phyloP scores from a whole-genome alignment of 2,329 filamentous ascomycete species.

The Exophiala bonariae region DNA sequence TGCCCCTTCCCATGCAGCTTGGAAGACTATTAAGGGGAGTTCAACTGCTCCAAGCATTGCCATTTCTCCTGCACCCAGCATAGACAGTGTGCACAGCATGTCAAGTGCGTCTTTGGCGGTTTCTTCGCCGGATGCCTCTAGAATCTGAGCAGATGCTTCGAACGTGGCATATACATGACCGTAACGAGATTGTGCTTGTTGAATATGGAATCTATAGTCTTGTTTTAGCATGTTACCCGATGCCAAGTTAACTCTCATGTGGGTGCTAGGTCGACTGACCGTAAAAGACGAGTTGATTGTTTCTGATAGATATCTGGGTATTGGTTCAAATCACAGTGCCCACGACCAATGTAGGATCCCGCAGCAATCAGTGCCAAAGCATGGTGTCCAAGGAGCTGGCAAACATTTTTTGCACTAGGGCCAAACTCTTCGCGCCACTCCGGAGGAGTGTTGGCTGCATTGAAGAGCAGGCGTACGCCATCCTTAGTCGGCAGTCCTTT shows the following conservation, averaged over 20 bases:
- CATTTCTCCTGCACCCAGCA: too few relatives aligned
- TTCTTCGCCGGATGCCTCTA: slow-evolving; percentile 24
- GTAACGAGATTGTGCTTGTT: slow-evolving; percentile 33
- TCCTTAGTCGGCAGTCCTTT: not conserved
- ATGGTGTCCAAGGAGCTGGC: not conserved
- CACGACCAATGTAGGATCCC: not conserved
- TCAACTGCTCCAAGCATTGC: slow-evolving; percentile 22
- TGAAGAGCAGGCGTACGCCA: not conserved
- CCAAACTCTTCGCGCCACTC: not conserved
- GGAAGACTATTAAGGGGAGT: slow-evolving; percentile 30
- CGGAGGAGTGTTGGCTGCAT: not conserved
- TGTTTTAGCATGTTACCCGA: too few relatives aligned
- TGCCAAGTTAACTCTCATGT: too few relatives aligned
- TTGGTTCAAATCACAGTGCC: not conserved
- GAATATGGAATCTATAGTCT: slow-evolving; percentile 24
- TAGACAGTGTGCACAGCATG: slow-evolving; percentile 31
- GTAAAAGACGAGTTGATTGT: too few relatives aligned
- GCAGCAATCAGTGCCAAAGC: not conserved
- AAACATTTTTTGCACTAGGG: not conserved
- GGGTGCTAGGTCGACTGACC: too few relatives aligned
- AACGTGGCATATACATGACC: slow-evolving; percentile 36
- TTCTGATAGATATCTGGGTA: not conserved
- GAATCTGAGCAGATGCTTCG: slow-evolving; percentile 32
- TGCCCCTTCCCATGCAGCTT: slow-evolving; percentile 26
- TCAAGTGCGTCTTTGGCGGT: slow-evolving; percentile 28